phyloP scores from a whole-genome alignment of 225 moss, liverwort and hornwort species.

The Pleurozium schreberi region DNA sequence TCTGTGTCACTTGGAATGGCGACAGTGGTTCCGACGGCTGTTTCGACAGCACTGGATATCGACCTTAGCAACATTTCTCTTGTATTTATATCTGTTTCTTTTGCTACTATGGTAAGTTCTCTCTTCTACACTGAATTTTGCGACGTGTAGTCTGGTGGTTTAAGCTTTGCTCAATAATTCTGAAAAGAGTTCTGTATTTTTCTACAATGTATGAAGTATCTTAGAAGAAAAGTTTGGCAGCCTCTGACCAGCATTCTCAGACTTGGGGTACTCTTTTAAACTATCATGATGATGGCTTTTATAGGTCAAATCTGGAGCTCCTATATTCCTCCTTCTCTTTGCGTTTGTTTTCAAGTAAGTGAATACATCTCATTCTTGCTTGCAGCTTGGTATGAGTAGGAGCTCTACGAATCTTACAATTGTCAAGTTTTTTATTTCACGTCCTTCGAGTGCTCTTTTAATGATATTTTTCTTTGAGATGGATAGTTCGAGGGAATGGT shows the following conservation, averaged over 20 bases:
- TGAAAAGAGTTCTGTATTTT: not conserved
- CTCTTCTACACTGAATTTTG: not conserved
- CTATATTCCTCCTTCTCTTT: slow-evolving; percentile 89
- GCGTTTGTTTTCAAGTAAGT: slow-evolving; percentile 98
- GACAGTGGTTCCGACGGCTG: slow-evolving; percentile 90
- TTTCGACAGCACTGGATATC: slow-evolving; percentile 90
- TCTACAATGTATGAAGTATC: not conserved
- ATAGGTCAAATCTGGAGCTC: slow-evolving; percentile 93
- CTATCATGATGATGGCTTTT: slow-evolving; percentile 2
- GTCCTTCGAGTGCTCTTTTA: not conserved
- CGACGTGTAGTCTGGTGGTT: not conserved
- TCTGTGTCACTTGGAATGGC: slow-evolving; percentile 14
- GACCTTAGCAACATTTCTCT: slow-evolving; percentile 88
- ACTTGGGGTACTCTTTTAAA: not conserved
- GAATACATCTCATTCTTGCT: not conserved
- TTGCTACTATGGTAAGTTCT: slow-evolving; percentile 79
- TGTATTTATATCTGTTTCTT: slow-evolving; percentile 78
- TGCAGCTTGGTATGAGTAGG: not conserved
- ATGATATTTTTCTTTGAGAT: not conserved
- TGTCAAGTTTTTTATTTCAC: not conserved
- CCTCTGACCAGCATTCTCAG: not conserved
- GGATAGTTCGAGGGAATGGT: not conserved
- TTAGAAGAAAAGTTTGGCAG: not conserved
- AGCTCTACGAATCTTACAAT: not conserved
- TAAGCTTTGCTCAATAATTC: not conserved